Evolutionary conservation across 2,329 filamentous ascomycete genomes (phyloP), one percentile per base, ranked within the genome.

Genomic region (Madurella fahalii): DNA sequence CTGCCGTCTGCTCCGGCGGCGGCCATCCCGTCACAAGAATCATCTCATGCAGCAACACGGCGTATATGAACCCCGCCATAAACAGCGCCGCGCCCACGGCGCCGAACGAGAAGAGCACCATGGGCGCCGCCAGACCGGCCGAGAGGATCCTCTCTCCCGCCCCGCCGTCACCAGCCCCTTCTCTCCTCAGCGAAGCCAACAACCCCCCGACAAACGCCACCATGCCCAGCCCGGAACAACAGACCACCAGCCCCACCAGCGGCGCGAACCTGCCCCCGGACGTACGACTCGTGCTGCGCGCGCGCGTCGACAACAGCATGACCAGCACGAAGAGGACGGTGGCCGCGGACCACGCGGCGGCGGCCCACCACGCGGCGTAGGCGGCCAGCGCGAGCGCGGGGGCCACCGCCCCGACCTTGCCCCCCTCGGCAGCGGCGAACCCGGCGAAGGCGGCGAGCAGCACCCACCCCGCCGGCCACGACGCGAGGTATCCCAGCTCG

Each of bases 11-110:
- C 40, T 57, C 54, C 12, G 41, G 40, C 2, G 54, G 54, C 18
- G 57, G 57, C 53, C 53, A 58, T 5, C 57, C 57, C 1, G 53
- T 56, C 11, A 58, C 58, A 9, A 58, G 56, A 5, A 58, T 20
- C 39, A 61, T 37, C 31, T 60, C 56, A 18, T 57, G 53, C 41
- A 57, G 18, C 12, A 58, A 16, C 9, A 57, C 56, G 11, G 48
- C 32, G 42, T 51, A 53, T 8, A 51, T 17, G 15, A 53, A 30
- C 2, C 44, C n/a, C 2, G 58, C 40, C 30, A 56, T 12, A 15
- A 57, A 46, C 18, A 58, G 11, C 32, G 46, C 41, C 13, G 48
- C 49, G 5, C 53, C 56, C 1, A 41, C 17, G 5, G 34, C 37
- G 20, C 48, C 53, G 9, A 58, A 37, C 11, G 53, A 43, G 12